phyloP scores from a whole-genome alignment of 306 rosid species.

The Senna tora region DNA sequence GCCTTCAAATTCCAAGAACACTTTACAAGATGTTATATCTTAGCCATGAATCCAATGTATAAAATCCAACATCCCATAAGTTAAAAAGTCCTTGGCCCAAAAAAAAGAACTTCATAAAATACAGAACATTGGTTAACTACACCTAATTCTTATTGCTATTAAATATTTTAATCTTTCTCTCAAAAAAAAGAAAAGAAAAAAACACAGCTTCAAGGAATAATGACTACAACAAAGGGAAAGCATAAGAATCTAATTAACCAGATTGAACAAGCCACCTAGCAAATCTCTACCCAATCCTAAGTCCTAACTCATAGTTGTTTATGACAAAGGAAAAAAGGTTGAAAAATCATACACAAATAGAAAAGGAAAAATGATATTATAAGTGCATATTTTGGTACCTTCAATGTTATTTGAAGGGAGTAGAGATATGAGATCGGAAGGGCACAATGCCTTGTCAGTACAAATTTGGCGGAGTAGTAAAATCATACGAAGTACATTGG shows the following conservation, averaged over 20 bases:
- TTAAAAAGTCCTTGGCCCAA: too few relatives aligned
- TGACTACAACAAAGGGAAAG: slow-evolving; percentile 12
- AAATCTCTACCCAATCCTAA: slow-evolving; percentile 2
- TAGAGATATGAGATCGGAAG: slow-evolving; percentile 54
- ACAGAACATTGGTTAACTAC: neutral
- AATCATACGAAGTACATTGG: slow-evolving; percentile 60
- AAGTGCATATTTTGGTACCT: slow-evolving; percentile 50
- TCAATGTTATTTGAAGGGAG: slow-evolving; percentile 55
- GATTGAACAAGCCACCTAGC: neutral
- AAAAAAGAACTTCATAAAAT: too few relatives aligned
- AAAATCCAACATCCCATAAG: too few relatives aligned
- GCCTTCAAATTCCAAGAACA: slow-evolving; percentile 12
- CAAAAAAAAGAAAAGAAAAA: neutral
- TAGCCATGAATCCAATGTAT: too few relatives aligned
- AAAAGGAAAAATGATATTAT: neutral
- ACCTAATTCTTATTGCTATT: neutral
- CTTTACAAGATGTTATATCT: too few relatives aligned
- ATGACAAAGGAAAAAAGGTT: neutral
- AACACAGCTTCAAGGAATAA: slow-evolving; percentile 19
- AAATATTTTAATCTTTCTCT: neutral
- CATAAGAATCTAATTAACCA: neutral
- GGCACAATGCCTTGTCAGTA: slow-evolving; percentile 67
- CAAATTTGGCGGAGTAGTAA: slow-evolving; percentile 86
- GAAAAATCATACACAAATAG: neutral
- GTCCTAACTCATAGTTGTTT: neutral